phyloP scores from a whole-genome alignment of 2,329 filamentous ascomycete species.

The Cephalotrichum gorgonifer region DNA sequence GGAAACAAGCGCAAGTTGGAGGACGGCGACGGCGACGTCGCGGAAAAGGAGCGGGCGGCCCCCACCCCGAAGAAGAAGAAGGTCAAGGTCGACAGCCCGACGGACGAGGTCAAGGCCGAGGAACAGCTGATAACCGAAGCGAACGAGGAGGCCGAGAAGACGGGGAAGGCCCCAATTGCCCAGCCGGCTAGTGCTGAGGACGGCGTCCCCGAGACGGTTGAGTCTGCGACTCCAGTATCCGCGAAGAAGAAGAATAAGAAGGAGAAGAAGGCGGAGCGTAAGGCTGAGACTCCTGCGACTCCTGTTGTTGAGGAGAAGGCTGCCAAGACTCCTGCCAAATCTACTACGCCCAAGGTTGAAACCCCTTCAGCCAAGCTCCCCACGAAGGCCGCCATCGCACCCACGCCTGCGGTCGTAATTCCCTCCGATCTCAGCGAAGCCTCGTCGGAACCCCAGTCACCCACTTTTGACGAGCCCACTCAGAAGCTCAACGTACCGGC shows the following conservation, averaged over 20 bases:
- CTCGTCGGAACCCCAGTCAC: conserved; percentile 38
- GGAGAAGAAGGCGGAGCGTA: conserved; percentile 5
- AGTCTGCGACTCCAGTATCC: conserved; percentile 32
- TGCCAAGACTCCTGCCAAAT: conserved; percentile 9
- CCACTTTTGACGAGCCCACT: conserved; percentile 43
- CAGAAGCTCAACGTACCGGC: conserved; percentile 17
- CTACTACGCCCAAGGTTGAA: conserved; percentile 5
- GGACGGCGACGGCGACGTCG: conserved; percentile 38
- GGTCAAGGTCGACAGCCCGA: conserved; percentile 8
- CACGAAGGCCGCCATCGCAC: too few relatives aligned
- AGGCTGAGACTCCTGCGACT: background rate
- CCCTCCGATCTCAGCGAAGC: conserved; percentile 13
- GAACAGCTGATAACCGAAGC: conserved; percentile 30
- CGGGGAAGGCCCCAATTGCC: conserved; percentile 11
- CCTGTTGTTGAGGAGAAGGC: background rate
- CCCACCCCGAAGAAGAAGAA: conserved; percentile 22
- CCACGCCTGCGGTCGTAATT: background rate
- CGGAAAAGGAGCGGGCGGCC: conserved; percentile 52
- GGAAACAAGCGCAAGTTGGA: conserved; percentile 21
- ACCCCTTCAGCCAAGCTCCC: conserved; percentile 26
- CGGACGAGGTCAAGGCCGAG: conserved; percentile 12
- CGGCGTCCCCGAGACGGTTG: conserved; percentile 40
- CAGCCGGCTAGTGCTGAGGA: conserved; percentile 44
- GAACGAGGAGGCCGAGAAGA: conserved; percentile 21
- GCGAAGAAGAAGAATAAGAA: conserved; percentile 20